These are phyloP conservation scores for Wickerhamomyces xylosicus DNA, from an alignment of 805 yeast species.

Conservation along the genomic window DNA sequence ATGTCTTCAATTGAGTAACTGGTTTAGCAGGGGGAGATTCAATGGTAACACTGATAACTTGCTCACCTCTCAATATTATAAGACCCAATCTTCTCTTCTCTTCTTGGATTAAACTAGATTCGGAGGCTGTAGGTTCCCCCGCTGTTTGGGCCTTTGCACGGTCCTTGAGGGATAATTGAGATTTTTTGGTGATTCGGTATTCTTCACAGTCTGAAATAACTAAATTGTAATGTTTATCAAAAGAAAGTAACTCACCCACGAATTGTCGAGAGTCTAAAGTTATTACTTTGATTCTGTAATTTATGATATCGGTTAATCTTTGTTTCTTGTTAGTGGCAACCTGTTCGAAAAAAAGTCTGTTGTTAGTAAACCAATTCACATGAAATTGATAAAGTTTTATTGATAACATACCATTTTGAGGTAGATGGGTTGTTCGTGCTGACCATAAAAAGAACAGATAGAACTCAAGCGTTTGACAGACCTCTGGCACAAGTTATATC, in stretches of 20 bases:
- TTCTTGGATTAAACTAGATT: conserved; percentile 32
- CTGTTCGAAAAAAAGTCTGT: not conserved
- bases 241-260: conserved; percentile 75
- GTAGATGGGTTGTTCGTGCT: too few species aligned
- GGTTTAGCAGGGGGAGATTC: conserved; percentile 21
- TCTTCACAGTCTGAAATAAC: conserved; percentile 83
- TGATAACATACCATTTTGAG: too few species aligned
- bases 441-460: too few species aligned
- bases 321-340: not conserved
- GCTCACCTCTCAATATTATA: conserved; percentile 80
- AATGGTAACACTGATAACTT: conserved; percentile 46
- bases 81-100: conserved; percentile 76
- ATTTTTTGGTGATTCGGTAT: conserved; percentile 59
- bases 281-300: conserved; percentile 62
- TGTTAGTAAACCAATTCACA: too few species aligned
- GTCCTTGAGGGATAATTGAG: conserved; percentile 26
- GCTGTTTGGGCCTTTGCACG: conserved; percentile 14
- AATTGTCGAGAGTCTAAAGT: conserved; percentile 72
- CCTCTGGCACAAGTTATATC: too few species aligned
- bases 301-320: conserved; percentile 47
- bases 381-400: too few species aligned
- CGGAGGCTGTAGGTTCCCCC: conserved; percentile 23
- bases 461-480: too few species aligned
- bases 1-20: conserved; percentile 14
- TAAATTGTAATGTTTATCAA: conserved; percentile 81